Base-by-base conservation (phyloP, 352 stramenopile species). In the Globisporangium spiculum region DNA sequence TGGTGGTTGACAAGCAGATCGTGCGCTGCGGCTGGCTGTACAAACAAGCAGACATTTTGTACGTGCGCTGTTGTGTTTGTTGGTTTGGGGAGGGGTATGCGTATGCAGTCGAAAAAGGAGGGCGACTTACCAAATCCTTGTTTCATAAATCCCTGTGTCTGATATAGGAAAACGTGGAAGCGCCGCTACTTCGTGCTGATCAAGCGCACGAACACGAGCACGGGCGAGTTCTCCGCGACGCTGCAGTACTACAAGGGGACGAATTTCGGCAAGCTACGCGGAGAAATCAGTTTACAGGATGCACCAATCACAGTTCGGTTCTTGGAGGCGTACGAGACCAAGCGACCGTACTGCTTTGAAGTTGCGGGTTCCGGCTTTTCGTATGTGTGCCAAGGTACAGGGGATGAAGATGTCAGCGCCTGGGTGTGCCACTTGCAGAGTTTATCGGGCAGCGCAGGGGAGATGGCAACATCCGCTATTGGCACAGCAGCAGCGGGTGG, bases 241-340 rank as follows among this genome's bases (percentile, higher is more conserved):
- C 69, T 96, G 26, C 83, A 95, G 69, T 96, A 95, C 75, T 96
- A 93, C 75, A 93, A 93, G 66, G 86, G 87, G 63, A 91, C 67
- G 63, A 91, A 93, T 60, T 94, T 94, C 58, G 83, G 68, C 34
- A 92, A 93, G 52, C 63, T 94, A 7, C 86, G 88, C 8, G 84
- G 86, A 46, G 89, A 96, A 61, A 88, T 95, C 66, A 75, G 86
- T 30, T 67, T 96, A 20, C 78, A 93, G 41, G 87, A 91, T 48
- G 80, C 79, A 0, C 84, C 82, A 34, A 62, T 93, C 22, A 83
- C 74, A 0, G 82, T 95, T 53, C 86, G 87, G 3, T 95, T 94
- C 63, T 63, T 95, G 20, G 87, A 96, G 65, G 78, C 83, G 1
- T 76, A 80, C 50, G 86, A 95, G 65, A 93, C 82, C 64, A 93